phyloP scores from a whole-genome alignment of 345 rosid genomes.

The Dimocarpus longan region DNA sequence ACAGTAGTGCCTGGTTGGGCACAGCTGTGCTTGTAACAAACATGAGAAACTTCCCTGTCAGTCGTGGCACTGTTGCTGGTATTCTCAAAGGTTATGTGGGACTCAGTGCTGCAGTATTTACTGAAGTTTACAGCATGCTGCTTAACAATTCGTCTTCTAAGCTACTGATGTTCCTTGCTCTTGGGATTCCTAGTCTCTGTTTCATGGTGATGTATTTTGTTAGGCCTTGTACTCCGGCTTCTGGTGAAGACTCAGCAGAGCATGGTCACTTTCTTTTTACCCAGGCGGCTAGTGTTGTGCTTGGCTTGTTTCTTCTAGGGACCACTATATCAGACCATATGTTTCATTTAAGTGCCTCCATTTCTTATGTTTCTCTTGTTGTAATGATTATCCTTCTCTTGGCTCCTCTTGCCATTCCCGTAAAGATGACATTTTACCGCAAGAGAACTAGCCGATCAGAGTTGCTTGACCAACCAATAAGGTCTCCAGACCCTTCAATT shows the following conservation, averaged over 20 bases:
- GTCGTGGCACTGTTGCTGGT: conserved; percentile 66
- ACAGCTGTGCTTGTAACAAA: conserved; percentile 68
- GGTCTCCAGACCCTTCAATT: conserved; percentile 22
- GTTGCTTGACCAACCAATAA: conserved; percentile 22
- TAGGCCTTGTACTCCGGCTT: conserved; percentile 60
- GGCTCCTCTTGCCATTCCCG: conserved; percentile 66
- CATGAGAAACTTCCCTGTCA: conserved; percentile 75
- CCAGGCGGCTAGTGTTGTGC: conserved; percentile 48
- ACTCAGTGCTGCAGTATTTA: conserved; percentile 67
- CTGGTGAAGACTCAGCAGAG: conserved; percentile 49
- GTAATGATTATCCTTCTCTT: conserved; percentile 59
- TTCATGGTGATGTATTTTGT: conserved; percentile 57
- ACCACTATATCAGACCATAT: conserved; percentile 47
- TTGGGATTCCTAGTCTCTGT: conserved; percentile 63
- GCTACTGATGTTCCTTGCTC: conserved; percentile 60
- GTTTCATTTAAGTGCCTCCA: conserved; percentile 34
- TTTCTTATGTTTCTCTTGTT: conserved; percentile 38
- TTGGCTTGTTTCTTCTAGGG: conserved; percentile 54
- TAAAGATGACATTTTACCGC: conserved; percentile 60
- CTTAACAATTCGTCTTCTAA: conserved; percentile 57
- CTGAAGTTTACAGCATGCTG: conserved; percentile 50
- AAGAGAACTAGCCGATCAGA: conserved; percentile 26
- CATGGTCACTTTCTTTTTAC: conserved; percentile 52
- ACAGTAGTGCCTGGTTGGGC: conserved; percentile 66
- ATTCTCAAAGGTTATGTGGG: conserved; percentile 72